Percentiles rank a stretch among this genome's conserved stretches.
Evolutionary conservation across 805 yeast species (phyloP).

Genomic region (Candida germanica): DNA sequence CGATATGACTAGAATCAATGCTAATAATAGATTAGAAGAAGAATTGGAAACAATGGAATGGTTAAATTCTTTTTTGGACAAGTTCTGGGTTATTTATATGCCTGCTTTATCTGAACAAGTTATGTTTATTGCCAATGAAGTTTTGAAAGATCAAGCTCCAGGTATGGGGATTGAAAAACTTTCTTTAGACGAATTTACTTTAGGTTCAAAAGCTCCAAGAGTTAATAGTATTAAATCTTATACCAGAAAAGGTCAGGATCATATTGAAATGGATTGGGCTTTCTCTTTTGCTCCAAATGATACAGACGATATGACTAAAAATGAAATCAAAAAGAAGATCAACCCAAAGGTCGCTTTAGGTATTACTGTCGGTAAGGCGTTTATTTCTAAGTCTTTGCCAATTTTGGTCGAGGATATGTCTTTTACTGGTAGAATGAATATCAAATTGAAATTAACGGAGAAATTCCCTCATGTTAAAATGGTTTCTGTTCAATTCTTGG

Average conservation of each 20-base stretch:
- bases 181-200: slow-evolving; percentile 70
- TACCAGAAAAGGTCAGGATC: slow-evolving; percentile 63
- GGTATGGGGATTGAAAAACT: slow-evolving; percentile 79
- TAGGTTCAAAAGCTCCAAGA: slow-evolving; percentile 79
- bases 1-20: slow-evolving; percentile 64
- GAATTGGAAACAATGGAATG: slow-evolving; percentile 75
- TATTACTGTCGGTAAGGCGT: slow-evolving; percentile 76
- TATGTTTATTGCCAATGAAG: slow-evolving; percentile 62
- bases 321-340: slow-evolving; percentile 64
- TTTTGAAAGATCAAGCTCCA: slow-evolving; percentile 68
- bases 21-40: slow-evolving; percentile 61
- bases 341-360: slow-evolving; percentile 82
- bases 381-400: slow-evolving; percentile 74
- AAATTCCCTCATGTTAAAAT: slow-evolving; percentile 76
- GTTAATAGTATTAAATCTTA: slow-evolving; percentile 70
- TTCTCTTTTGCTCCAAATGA: slow-evolving; percentile 80
- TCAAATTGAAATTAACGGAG: slow-evolving; percentile 58
- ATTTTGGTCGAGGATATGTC: slow-evolving; percentile 79
- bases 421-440: slow-evolving; percentile 63
- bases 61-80: slow-evolving; percentile 72
- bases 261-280: slow-evolving; percentile 81
- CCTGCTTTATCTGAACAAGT: slow-evolving; percentile 79
- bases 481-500: slow-evolving; percentile 69
- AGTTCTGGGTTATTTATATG: slow-evolving; percentile 88
- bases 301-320: slow-evolving; percentile 78